These are phyloP conservation scores for Albugo candida DNA, from an alignment of 352 stramenopile species.

Conservation along the genomic window DNA sequence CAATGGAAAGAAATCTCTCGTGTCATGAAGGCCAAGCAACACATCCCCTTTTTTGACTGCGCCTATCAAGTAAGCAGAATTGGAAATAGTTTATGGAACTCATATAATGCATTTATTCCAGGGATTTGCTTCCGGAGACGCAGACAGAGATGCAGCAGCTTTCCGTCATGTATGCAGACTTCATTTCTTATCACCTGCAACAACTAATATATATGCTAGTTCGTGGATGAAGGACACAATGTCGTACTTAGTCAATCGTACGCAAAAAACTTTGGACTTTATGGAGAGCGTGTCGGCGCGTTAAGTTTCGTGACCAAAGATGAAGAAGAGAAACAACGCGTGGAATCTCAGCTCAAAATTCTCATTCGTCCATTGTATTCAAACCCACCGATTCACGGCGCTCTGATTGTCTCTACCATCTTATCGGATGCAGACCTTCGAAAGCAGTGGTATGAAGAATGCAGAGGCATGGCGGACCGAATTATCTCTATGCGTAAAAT, in stretches of 20 bases:
- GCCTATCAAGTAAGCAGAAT: slow-evolving; percentile 75
- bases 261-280: slow-evolving; percentile 99
- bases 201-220: slow-evolving; percentile 17
- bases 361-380: slow-evolving; percentile 98
- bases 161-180: slow-evolving; percentile 62
- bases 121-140: slow-evolving; percentile 96
- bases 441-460: slow-evolving; percentile 87
- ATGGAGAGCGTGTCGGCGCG: slow-evolving; percentile 95
- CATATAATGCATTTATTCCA: slow-evolving; percentile 15
- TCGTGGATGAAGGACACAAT: slow-evolving; percentile 96
- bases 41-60: slow-evolving; percentile 98
- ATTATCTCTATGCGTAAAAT: slow-evolving; percentile 88
- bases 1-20: slow-evolving; percentile 96
- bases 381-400: slow-evolving; percentile 96
- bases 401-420: slow-evolving; percentile 94
- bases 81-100: slow-evolving; percentile 15
- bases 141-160: slow-evolving; percentile 86
- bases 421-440: slow-evolving; percentile 86
- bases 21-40: slow-evolving; percentile 89
- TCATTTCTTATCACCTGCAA: neutral
- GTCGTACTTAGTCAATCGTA: slow-evolving; percentile 96
- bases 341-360: slow-evolving; percentile 97
- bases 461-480: slow-evolving; percentile 89
- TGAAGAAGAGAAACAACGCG: slow-evolving; percentile 88
- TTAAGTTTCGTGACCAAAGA: slow-evolving; percentile 88